Conservation (phyloP, 768 basidiomycete genomes). For the Suillus hirtellus region DNA sequence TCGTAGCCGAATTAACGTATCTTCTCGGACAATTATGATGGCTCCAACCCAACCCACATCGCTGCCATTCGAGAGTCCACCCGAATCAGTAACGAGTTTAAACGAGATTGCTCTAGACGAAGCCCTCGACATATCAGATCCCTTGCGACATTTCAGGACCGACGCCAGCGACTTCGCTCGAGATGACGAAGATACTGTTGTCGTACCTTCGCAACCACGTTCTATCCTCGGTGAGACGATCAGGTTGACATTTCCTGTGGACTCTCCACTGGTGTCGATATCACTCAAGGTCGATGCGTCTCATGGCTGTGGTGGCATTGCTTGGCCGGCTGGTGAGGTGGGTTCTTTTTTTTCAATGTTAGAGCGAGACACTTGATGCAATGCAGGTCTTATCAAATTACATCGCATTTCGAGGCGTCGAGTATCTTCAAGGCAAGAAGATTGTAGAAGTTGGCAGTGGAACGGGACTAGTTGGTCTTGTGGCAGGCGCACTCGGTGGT, state of each 20-base stretch:
- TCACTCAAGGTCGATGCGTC: slow-evolving; percentile 70
- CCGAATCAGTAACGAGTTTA: slow-evolving; percentile 11
- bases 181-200: slow-evolving; percentile 21
- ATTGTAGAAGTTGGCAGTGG: slow-evolving; percentile 89
- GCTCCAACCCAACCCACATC: slow-evolving; percentile 3
- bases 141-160: slow-evolving; percentile 59
- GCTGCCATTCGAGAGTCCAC: slow-evolving; percentile 14
- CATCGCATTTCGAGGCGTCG: slow-evolving; percentile 54
- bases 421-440: slow-evolving; percentile 51
- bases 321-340: slow-evolving; percentile 93
- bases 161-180: slow-evolving; percentile 33
- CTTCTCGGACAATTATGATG: slow-evolving; percentile 8
- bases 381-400: slow-evolving; percentile 77
- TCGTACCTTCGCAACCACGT: slow-evolving; percentile 56
- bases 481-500: slow-evolving; percentile 67
- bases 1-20: not conserved
- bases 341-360: slow-evolving; percentile 18
- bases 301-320: slow-evolving; percentile 89
- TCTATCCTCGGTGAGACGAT: slow-evolving; percentile 51
- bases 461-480: slow-evolving; percentile 90
- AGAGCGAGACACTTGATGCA: slow-evolving; percentile 12
- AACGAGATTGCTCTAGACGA: slow-evolving; percentile 52
- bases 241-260: slow-evolving; percentile 39
- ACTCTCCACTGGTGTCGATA: slow-evolving; percentile 27
- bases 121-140: slow-evolving; percentile 53